Evolutionary conservation across 768 basidiomycete genomes (phyloP).

Genomic region (Termitomyces sp.): DNA sequence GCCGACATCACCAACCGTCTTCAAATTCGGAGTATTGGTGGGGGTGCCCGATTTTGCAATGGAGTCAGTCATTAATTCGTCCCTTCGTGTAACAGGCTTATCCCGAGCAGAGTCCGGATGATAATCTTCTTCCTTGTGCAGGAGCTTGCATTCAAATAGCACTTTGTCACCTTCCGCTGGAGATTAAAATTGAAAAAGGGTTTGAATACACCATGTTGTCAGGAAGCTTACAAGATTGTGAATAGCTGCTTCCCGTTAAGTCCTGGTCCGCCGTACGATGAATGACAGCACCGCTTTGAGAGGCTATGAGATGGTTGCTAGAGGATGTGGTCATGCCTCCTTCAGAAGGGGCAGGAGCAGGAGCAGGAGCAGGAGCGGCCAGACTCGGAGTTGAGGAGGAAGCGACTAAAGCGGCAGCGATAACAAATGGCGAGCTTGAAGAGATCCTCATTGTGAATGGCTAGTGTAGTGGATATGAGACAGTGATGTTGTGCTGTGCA

Average conservation of each 20-base stretch:
- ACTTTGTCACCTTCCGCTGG: neutral
- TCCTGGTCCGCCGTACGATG: conserved; percentile 8
- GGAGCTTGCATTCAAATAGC: neutral
- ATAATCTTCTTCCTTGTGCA: neutral
- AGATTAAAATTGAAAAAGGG: neutral
- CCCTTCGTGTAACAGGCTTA: neutral
- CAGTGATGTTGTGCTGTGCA: neutral
- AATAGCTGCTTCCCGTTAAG: neutral
- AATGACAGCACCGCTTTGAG: conserved; percentile 10
- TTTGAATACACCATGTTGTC: neutral
- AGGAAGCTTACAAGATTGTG: conserved; percentile 1
- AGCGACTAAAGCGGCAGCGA: conserved; percentile 42
- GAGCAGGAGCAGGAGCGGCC: conserved; percentile 41
- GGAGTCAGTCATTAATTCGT: neutral
- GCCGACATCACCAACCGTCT: neutral
- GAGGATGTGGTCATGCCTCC: conserved; percentile 18
- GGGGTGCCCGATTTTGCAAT: neutral
- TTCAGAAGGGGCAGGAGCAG: conserved; percentile 26
- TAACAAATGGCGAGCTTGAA: conserved; percentile 39
- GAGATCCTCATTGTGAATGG: conserved; percentile 35
- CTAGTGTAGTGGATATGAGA: neutral
- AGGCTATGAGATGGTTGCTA: conserved; percentile 16
- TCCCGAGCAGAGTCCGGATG: neutral
- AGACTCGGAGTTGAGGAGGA: conserved; percentile 42
- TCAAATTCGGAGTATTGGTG: conserved; percentile 6